phyloP scores from a whole-genome alignment of 768 basidiomycete genomes.

The Phaffia australis region DNA sequence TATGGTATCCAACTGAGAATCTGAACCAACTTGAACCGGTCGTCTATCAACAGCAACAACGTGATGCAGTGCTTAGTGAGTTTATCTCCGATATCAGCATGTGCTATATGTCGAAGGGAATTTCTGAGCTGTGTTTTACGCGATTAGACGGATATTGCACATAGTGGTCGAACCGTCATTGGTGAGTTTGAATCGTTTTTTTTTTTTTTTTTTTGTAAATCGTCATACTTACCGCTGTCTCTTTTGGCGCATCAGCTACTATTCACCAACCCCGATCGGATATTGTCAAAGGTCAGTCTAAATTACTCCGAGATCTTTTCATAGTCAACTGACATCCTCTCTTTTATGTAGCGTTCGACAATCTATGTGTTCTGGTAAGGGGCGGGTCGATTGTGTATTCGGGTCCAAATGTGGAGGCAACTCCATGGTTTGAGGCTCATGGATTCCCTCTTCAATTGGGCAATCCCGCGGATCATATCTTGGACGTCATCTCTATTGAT shows the following conservation, averaged over 20 bases:
- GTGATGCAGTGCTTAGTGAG: constrained; percentile 42
- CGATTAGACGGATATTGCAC: constrained; percentile 36
- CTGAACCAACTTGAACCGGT: neutral
- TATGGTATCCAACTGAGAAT: neutral
- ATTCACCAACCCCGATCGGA: constrained; percentile 41
- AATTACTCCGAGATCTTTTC: no score
- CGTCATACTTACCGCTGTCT: neutral
- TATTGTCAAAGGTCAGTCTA: constrained; percentile 27
- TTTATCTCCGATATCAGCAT: no score
- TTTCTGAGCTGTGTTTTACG: neutral
- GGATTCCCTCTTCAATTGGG: constrained; percentile 8
- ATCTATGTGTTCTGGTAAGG: constrained; percentile 38
- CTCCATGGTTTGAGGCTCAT: constrained; percentile 21
- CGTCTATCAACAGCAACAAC: constrained; percentile 31
- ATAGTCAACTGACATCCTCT: neutral
- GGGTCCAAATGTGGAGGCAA: constrained; percentile 21
- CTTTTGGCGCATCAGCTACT: constrained; percentile 28
- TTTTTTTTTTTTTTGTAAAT: neutral
- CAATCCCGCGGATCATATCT: constrained; percentile 40
- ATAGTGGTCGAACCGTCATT: constrained; percentile 42
- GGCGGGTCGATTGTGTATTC: constrained; percentile 34
- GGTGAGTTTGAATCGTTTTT: constrained; percentile 27
- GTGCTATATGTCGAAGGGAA: neutral
- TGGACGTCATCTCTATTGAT: constrained; percentile 46
- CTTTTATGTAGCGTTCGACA: constrained; percentile 36